Percentiles rank a stretch among this genome's conserved stretches.
phyloP scores from a whole-genome alignment of 371 early-diverging fungal species.

The Rhizopus microsporus region DNA sequence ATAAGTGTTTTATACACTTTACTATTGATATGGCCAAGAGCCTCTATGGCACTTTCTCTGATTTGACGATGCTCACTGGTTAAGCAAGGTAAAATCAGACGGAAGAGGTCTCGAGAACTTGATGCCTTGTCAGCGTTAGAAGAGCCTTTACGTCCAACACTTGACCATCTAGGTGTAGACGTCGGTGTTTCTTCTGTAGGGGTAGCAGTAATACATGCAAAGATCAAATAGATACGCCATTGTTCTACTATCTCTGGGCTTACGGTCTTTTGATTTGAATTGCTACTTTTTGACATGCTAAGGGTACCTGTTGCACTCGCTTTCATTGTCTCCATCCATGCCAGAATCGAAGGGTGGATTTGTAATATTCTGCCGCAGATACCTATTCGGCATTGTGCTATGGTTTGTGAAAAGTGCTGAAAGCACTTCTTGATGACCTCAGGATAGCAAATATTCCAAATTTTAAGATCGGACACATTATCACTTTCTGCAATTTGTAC shows the following conservation, averaged over 20 bases:
- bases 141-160: slow-evolving; percentile 58
- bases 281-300: slow-evolving; percentile 45
- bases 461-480: slow-evolving; percentile 38
- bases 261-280: slow-evolving; percentile 41
- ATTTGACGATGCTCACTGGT: slow-evolving; percentile 73
- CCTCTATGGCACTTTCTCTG: slow-evolving; percentile 70
- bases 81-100: slow-evolving; percentile 64
- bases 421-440: slow-evolving; percentile 66
- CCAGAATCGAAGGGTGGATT: slow-evolving; percentile 61
- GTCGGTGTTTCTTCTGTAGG: slow-evolving; percentile 27
- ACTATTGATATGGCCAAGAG: slow-evolving; percentile 71
- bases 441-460: slow-evolving; percentile 71
- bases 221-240: slow-evolving; percentile 75
- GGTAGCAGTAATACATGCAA: slow-evolving; percentile 67
- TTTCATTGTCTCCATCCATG: slow-evolving; percentile 55
- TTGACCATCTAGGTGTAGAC: slow-evolving; percentile 37
- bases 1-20: slow-evolving; percentile 69
- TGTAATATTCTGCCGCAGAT: slow-evolving; percentile 63
- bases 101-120: slow-evolving; percentile 63
- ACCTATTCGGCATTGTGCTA: slow-evolving; percentile 62
- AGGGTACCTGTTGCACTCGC: slow-evolving; percentile 41
- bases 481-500: slow-evolving; percentile 54
- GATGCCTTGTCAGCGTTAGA: slow-evolving; percentile 54
- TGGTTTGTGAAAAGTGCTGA: slow-evolving; percentile 59
- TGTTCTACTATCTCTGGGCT: slow-evolving; percentile 72